phyloP scores from a whole-genome alignment of 176 grass and related monocot species.

The Raddia guianensis region DNA sequence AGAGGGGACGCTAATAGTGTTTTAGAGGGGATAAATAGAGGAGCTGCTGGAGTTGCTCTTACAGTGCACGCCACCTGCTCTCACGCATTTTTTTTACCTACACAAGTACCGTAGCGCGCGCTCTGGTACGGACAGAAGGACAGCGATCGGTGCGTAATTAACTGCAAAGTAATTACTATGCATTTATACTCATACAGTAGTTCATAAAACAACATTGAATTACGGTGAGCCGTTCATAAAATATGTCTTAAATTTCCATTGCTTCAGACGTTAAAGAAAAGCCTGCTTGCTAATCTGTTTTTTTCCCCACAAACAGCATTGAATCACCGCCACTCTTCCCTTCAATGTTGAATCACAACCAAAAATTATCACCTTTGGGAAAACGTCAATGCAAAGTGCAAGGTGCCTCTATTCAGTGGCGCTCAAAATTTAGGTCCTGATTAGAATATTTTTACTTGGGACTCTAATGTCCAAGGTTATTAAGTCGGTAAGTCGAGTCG shows the following conservation, averaged over 20 bases:
- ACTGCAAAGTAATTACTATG: slow-evolving; percentile 36
- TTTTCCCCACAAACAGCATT: background rate
- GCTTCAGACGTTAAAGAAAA: slow-evolving; percentile 14
- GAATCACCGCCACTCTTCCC: background rate
- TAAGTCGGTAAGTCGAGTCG: too few species aligned
- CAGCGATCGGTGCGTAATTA: background rate
- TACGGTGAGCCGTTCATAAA: background rate
- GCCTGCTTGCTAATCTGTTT: background rate
- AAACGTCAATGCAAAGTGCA: background rate
- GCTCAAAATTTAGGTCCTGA: too few species aligned
- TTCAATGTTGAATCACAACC: background rate
- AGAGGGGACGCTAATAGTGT: too few species aligned
- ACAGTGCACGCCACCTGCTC: background rate
- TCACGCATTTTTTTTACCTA: background rate
- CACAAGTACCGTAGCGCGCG: background rate
- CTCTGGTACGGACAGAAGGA: background rate
- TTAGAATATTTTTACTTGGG: too few species aligned
- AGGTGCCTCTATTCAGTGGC: background rate
- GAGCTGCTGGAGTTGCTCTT: too few species aligned
- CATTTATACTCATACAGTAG: background rate
- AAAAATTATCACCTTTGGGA: background rate
- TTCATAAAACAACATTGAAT: background rate
- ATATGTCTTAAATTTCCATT: slow-evolving; percentile 20
- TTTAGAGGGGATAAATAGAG: too few species aligned
- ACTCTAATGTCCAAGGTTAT: too few species aligned